Evolutionary conservation across 2,329 filamentous ascomycete genomes (phyloP), one percentile per base, ranked within the genome.

Genomic region (Helminthosporium solani): DNA sequence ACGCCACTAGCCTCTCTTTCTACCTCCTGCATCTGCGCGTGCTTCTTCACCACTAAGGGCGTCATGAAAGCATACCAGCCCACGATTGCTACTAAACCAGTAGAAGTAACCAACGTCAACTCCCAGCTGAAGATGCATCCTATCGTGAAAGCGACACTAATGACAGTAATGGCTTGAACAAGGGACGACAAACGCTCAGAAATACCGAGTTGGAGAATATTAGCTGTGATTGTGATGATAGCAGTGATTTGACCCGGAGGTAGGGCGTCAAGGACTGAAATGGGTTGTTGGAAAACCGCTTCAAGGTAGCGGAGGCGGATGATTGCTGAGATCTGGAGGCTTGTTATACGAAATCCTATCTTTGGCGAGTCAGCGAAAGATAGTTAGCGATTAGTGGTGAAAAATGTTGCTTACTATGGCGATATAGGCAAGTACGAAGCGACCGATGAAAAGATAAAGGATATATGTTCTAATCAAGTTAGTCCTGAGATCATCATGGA

Each of bases 381-480:
- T 27, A 12, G 16, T 2, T 1, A 19, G 16, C n/a, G n/a, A 11
- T 25, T 33, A 15, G 19, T 19, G 31, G 21, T 8, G 11, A 5
- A 1, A 15, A 18, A 4, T 21, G 4, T n/a, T 3, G 41, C 49
- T 30, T 64, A 81, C 78, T 53, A 78, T 77, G 48, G 79, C 78
- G 15, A 80, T 56, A 50, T 83, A 83, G 0, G 73, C 75, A n/a
- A 82, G 63, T 3, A 70, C 53, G 31, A 83, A 78, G 44, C 79
- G 79, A 12, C 66, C 80, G 16, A 80, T 67, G 49, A 83, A 83
- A 1, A 84, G 69, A 56, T 82, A 83, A 12, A 83, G 67, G 49
- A 83, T 81, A 51, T 75, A 79, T 12, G 53, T 20, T 5, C 55
- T 58, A n/a, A 1, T 14, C 3, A 14, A 2, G 16, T 37, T 2